Percentiles rank a stretch among this genome's conserved stretches.
Conservation (phyloP, 805 yeast species). For the Sugiyamaella chiloensis region DNA sequence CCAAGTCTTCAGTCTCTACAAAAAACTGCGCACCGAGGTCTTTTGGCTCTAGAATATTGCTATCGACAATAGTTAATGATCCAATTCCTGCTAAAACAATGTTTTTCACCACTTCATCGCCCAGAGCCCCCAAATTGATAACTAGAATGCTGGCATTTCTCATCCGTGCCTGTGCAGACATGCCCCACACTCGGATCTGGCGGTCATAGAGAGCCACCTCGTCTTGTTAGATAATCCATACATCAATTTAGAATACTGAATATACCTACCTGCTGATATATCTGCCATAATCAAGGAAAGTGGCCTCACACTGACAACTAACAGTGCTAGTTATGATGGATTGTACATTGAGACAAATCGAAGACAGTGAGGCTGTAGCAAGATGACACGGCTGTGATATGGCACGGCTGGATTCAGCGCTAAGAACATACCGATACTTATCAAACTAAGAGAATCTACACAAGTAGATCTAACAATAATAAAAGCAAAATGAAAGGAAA, state of each 20-base stretch:
- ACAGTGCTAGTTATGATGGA: not conserved
- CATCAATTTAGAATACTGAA: too few relatives aligned
- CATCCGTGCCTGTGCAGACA: conserved; percentile 40
- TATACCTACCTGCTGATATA: conserved; percentile 18
- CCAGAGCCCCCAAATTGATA: conserved; percentile 71
- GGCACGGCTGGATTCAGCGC: not conserved
- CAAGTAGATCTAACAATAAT: too few relatives aligned
- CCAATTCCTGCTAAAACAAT: conserved; percentile 87
- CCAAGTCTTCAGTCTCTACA: conserved; percentile 53
- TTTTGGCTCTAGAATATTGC: conserved; percentile 48
- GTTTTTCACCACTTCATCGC: conserved; percentile 80
- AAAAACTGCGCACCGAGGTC: conserved; percentile 79
- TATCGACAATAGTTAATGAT: conserved; percentile 65
- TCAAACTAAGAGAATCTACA: too few relatives aligned
- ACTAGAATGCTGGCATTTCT: conserved; percentile 68
- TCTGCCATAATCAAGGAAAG: not conserved
- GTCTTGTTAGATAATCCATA: conserved; percentile 39
- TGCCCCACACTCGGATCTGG: conserved; percentile 94
- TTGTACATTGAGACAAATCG: too few relatives aligned
- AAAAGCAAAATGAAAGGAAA: too few relatives aligned
- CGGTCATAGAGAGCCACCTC: conserved; percentile 92
- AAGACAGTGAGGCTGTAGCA: too few relatives aligned
- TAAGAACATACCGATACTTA: too few relatives aligned
- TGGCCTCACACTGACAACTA: not conserved
- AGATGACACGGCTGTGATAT: not conserved